A percentile compares a stretch with the other conserved stretches of the same genome.
Evolutionary conservation across 2,329 filamentous ascomycete species (phyloP).

Genomic region (Hypoxylon sp.): DNA sequence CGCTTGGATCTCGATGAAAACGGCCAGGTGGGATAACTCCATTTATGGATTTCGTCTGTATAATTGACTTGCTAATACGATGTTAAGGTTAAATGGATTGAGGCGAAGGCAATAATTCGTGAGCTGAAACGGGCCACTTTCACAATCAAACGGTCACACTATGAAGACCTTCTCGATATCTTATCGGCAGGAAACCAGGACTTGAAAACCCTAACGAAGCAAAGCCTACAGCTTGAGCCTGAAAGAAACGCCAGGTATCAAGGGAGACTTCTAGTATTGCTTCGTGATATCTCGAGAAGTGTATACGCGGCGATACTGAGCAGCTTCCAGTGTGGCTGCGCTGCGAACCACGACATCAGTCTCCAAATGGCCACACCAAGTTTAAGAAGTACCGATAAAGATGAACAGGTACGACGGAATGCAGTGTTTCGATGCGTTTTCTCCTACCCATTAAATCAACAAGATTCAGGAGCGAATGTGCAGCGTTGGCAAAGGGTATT

Average conservation of each 20-base stretch:
- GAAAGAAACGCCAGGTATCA: slow-evolving; percentile 3
- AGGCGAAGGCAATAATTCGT: neutral
- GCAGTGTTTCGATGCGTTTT: neutral
- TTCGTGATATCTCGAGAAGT: neutral
- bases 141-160: neutral
- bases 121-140: slow-evolving; percentile 1
- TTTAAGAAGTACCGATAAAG: neutral
- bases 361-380: neutral
- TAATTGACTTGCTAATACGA: neutral
- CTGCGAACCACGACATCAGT: neutral
- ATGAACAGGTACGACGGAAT: neutral
- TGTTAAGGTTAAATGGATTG: slow-evolving; percentile 4
- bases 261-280: slow-evolving; percentile 1
- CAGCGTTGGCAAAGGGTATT: neutral
- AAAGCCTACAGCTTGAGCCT: slow-evolving; percentile 1
- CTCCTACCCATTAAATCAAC: neutral
- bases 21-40: neutral
- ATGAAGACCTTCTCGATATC: neutral
- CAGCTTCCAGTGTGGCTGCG: neutral
- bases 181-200: neutral
- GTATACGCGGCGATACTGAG: neutral
- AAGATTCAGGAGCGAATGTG: neutral
- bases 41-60: neutral
- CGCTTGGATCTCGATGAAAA: neutral
- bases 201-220: slow-evolving; percentile 6